phyloP scores from a whole-genome alignment of 2,329 filamentous ascomycete genomes.

The Lachnellula arida region DNA sequence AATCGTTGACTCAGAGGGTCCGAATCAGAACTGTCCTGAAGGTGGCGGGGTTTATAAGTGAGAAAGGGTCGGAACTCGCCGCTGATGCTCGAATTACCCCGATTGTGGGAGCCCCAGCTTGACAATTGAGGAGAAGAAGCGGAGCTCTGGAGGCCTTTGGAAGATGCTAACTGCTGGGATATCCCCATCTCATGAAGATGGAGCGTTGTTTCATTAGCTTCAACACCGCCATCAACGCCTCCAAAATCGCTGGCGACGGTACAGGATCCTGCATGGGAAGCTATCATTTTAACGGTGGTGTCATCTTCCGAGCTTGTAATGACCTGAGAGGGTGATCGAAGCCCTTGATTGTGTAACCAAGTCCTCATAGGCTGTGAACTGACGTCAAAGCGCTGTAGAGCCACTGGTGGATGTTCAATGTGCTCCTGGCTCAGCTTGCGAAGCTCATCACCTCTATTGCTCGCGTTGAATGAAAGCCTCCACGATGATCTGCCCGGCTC shows the following conservation, averaged over 20 bases:
- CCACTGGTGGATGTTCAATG: constrained; percentile 5
- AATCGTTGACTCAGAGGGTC: constrained; percentile 18
- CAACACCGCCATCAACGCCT: constrained; percentile 26
- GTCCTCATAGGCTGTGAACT: constrained; percentile 8
- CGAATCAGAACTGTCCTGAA: constrained; percentile 21
- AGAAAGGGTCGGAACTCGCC: constrained; percentile 5
- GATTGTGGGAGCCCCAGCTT: constrained; percentile 19
- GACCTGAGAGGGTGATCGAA: constrained; percentile 18
- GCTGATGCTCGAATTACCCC: constrained; percentile 16
- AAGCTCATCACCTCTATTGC: constrained; percentile 23
- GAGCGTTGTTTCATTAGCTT: constrained; percentile 8
- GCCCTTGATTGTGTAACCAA: constrained; percentile 23
- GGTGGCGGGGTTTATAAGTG: constrained; percentile 12
- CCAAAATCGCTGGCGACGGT: constrained; percentile 20
- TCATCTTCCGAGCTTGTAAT: constrained; percentile 11
- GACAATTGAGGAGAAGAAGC: constrained; percentile 23
- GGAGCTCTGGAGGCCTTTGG: constrained; percentile 17
- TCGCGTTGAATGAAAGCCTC: constrained; percentile 28
- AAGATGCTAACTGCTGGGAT: constrained; percentile 22
- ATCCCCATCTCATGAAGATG: constrained; percentile 31
- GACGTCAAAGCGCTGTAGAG: constrained; percentile 1
- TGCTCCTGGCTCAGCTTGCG: constrained; percentile 26
- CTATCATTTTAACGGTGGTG: neutral
- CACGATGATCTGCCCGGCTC: constrained; percentile 25
- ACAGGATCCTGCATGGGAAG: constrained; percentile 6